These are phyloP conservation scores for Chrysoporthe deuterocubensis DNA, from an alignment of 2,329 filamentous ascomycete genomes.

Conservation along the genomic window DNA sequence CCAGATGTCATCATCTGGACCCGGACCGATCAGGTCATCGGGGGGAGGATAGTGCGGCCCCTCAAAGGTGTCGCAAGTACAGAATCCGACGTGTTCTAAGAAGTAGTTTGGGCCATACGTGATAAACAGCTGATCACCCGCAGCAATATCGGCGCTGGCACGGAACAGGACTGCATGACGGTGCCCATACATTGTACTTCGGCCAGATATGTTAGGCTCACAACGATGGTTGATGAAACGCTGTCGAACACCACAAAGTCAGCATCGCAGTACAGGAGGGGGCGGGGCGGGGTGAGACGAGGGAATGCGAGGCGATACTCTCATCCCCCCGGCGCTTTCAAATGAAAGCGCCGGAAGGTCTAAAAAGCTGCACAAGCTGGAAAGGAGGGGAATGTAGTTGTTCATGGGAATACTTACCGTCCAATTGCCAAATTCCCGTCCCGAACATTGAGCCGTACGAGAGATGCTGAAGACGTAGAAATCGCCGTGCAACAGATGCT, in stretches of 20 bases:
- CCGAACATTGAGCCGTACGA: not conserved
- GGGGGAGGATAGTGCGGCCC: not conserved
- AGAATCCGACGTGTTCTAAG: not conserved
- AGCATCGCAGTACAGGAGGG: not conserved
- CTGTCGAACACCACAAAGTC: not conserved
- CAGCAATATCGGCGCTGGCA: not conserved
- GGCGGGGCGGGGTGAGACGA: too few relatives aligned
- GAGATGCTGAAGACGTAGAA: not conserved
- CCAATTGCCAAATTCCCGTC: slow-evolving; percentile 1
- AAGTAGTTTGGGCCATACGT: not conserved
- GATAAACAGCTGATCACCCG: slow-evolving; percentile 1
- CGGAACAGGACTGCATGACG: not conserved
- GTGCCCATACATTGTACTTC: not conserved
- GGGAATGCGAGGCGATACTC: not conserved
- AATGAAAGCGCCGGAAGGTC: not conserved
- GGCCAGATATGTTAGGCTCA: not conserved
- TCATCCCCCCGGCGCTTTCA: not conserved
- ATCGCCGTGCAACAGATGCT: too few relatives aligned
- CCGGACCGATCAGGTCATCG: too few relatives aligned
- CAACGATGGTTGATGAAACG: slow-evolving; percentile 6
- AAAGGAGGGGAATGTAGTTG: too few relatives aligned
- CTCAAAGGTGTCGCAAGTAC: not conserved
- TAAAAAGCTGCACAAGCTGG: not conserved
- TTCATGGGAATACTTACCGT: not conserved
- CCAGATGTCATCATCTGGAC: not conserved